Evolutionary conservation across 2,329 filamentous ascomycete genomes (phyloP).

Genomic region (Lasiodiplodia citricola): DNA sequence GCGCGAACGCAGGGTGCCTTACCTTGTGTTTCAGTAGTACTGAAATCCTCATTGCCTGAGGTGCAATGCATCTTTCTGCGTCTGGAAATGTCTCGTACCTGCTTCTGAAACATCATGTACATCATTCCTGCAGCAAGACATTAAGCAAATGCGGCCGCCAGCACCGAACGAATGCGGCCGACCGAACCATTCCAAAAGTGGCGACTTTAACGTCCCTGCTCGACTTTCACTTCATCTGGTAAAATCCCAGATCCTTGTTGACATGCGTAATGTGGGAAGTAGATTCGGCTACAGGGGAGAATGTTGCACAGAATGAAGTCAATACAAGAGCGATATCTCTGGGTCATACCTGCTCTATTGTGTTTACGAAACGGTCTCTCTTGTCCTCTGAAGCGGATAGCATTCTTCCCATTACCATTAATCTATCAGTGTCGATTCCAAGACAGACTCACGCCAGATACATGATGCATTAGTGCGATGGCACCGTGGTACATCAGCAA

Average conservation of each 20-base stretch:
- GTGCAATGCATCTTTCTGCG: neutral
- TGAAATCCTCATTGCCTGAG: neutral
- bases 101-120: conserved; percentile 7
- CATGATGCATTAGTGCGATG: neutral
- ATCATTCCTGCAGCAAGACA: neutral
- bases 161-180: neutral
- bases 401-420: neutral
- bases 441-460: neutral
- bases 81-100: neutral
- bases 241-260: neutral
- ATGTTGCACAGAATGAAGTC: neutral
- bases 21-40: neutral
- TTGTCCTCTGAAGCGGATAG: neutral
- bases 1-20: neutral
- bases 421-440: neutral
- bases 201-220: neutral
- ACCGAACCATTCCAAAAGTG: neutral
- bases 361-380: neutral
- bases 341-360: neutral
- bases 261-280: neutral
- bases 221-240: neutral
- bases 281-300: neutral
- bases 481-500: neutral
- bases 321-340: neutral
- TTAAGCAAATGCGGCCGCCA: neutral